phyloP scores from a whole-genome alignment of 1,284 basidiomycete species.

The Puccinia sorghi region DNA sequence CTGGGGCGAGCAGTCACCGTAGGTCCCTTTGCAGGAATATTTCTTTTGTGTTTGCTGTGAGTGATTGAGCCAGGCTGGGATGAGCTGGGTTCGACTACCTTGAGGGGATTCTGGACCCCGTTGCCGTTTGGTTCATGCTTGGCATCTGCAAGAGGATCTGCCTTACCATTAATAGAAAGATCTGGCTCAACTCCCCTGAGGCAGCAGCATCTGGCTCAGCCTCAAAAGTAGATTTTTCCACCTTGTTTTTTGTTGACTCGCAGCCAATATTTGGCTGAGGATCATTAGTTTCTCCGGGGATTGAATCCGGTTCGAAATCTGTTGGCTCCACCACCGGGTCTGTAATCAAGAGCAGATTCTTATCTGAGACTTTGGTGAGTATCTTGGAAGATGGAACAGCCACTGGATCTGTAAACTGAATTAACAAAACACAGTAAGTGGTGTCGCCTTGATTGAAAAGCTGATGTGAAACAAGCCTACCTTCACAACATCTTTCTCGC shows the following conservation, averaged over 20 bases:
- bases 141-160: neutral
- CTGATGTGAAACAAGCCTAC: constrained; percentile 6
- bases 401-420: neutral
- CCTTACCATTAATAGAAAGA: neutral
- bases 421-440: neutral
- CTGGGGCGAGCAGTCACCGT: neutral
- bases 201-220: too few species aligned
- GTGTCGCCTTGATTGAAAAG: neutral
- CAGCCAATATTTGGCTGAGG: neutral
- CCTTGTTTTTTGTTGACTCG: neutral
- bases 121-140: neutral
- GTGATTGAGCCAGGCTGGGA: constrained; percentile 9
- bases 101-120: neutral
- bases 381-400: neutral
- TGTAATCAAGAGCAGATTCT: neutral
- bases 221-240: neutral
- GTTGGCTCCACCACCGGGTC: neutral
- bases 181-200: neutral
- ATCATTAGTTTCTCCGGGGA: neutral
- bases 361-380: neutral
- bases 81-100: neutral
- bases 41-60: constrained; percentile 14
- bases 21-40: neutral
- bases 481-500: neutral
- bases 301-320: constrained; percentile 10